Base-by-base conservation (phyloP, 768 basidiomycete species). In the Basidioascus undulatus region DNA sequence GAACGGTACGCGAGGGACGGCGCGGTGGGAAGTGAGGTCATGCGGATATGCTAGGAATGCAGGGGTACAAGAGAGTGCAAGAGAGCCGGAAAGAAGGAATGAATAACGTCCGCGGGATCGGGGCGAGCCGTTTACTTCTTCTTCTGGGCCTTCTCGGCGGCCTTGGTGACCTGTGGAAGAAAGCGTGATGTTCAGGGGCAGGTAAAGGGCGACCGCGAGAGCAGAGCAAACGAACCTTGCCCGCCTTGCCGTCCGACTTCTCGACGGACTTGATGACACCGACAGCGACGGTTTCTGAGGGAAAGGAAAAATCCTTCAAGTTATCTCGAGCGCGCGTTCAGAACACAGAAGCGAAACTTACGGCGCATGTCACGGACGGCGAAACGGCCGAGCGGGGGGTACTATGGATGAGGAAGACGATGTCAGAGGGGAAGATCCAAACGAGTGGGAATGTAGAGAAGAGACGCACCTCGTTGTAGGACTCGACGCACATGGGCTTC, bases 361-460 rank as follows among this genome's bases (percentile, higher is more conserved):
- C n/a, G 87, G 62, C 87, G 78, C 87, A 94, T 92, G 71, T 92
- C 86, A 76, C 86, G 86, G 62, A 92, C 86, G 56, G 86, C 86
- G 66, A 89, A 89, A 62, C 89, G 87, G 69, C 92, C 89, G 50
- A 98, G 77, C 63, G 92, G 92, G 53, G 92, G 89, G 67, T 94
- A 98, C 53, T 16, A 35, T 2, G 34, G 31, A 1, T 34, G 18
- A 45, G 42, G 27, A 35, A 53, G 48, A 54, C 51, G 35, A 51
- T 51, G 51, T 54, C 52, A 27, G 51, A 49, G 41, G 53, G 53
- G 25, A 54, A 33, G 51, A 54, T 54, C 53, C 32, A 18, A 12
- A 7, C 8, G 33, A 7, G 18, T 8, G 33, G 7, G 21, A 30
- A 9, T 20, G 28, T 19, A 12, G 26, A 10, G 12, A 18, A 31